A percentile compares a stretch with the other conserved stretches of the same genome.
These are phyloP conservation scores for Fusarium piperis DNA, from an alignment of 2,329 filamentous ascomycete genomes.

Conservation along the genomic window DNA sequence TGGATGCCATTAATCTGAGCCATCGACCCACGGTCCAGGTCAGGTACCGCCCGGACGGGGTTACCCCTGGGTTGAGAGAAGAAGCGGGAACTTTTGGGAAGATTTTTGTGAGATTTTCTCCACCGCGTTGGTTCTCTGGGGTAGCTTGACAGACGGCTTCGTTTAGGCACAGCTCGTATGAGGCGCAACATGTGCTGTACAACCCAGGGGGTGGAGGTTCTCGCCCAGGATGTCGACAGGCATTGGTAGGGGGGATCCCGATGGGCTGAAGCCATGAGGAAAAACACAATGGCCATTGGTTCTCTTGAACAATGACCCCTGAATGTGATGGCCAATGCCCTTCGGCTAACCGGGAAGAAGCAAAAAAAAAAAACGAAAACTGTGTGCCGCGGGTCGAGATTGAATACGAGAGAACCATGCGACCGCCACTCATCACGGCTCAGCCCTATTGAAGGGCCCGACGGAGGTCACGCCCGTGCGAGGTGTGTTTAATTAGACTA, in stretches of 20 bases:
- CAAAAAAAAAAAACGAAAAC: background rate
- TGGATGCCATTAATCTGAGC: background rate
- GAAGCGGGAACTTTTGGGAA: background rate
- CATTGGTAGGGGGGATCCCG: background rate
- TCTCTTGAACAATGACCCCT: background rate
- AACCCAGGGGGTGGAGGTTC: background rate
- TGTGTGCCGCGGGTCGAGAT: background rate
- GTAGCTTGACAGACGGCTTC: background rate
- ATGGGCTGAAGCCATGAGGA: background rate
- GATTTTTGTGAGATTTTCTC: background rate
- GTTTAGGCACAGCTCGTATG: background rate
- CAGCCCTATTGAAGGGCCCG: background rate
- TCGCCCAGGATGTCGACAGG: background rate
- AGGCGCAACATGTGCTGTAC: background rate
- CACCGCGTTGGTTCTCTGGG: background rate
- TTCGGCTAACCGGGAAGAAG: background rate
- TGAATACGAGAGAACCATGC: slow-evolving; percentile 11
- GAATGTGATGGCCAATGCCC: background rate
- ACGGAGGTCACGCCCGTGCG: background rate
- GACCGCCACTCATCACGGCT: slow-evolving; percentile 15
- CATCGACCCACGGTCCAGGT: background rate
- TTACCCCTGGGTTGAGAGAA: background rate
- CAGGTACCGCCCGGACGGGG: background rate
- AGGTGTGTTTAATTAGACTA: slow-evolving; percentile 5
- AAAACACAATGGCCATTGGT: background rate